Conservation (phyloP, 2,329 filamentous ascomycete species). For the Mollisia scopiformis region DNA sequence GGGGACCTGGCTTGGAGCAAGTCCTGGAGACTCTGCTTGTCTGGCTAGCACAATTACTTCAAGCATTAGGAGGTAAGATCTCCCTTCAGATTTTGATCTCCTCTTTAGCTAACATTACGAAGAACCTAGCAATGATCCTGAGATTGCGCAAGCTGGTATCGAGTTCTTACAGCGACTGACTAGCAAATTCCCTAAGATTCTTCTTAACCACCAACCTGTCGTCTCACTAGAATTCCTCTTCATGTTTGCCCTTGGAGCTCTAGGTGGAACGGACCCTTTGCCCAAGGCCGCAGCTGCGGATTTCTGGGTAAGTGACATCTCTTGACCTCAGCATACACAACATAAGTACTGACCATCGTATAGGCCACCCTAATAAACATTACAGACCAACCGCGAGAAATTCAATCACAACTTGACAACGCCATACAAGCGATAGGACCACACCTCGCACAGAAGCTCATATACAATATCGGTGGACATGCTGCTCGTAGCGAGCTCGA, state of each 20-base stretch:
- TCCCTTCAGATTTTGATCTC: neutral
- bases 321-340: neutral
- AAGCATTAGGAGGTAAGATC: conserved; percentile 62
- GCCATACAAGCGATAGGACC: conserved; percentile 65
- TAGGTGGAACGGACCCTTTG: conserved; percentile 73
- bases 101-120: neutral
- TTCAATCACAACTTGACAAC: conserved; percentile 47
- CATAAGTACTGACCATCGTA: conserved; percentile 10
- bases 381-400: conserved; percentile 38
- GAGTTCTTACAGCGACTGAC: conserved; percentile 71
- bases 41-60: conserved; percentile 66
- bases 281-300: conserved; percentile 75
- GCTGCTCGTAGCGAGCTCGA: conserved; percentile 74
- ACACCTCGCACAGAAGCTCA: conserved; percentile 58
- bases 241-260: conserved; percentile 69
- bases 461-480: conserved; percentile 69
- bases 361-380: conserved; percentile 56
- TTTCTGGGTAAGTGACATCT: conserved; percentile 64
- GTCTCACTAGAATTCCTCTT: conserved; percentile 68
- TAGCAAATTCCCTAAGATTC: conserved; percentile 59
- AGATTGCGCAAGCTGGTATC: conserved; percentile 73
- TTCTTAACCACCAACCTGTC: conserved; percentile 60
- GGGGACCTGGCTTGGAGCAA: conserved; percentile 47
- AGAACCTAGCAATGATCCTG: conserved; percentile 67
- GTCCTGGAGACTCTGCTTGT: conserved; percentile 57